Evolutionary conservation across 768 basidiomycete genomes (phyloP).

Genomic region (Boletellus sp.): DNA sequence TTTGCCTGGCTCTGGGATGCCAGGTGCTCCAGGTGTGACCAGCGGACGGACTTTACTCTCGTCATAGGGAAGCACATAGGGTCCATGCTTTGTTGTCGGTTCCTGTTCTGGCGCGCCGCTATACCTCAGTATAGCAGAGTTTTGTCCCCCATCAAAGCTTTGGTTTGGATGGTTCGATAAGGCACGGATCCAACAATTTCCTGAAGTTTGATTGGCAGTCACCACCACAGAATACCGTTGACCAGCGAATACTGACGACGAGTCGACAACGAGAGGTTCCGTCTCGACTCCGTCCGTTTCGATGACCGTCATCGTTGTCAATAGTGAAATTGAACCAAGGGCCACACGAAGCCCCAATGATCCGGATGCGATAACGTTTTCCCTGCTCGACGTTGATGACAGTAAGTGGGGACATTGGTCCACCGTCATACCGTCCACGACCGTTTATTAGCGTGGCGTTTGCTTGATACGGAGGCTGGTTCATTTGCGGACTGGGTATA

Average conservation of each 20-base stretch:
- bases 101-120: constrained; percentile 31
- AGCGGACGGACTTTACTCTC: constrained; percentile 38
- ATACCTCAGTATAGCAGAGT: constrained; percentile 49
- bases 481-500: too few species aligned
- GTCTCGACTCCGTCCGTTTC: constrained; percentile 45
- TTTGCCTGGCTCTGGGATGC: neutral
- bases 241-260: constrained; percentile 26
- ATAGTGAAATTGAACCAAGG: constrained; percentile 36
- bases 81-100: constrained; percentile 13
- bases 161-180: constrained; percentile 30
- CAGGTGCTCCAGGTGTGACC: constrained; percentile 5
- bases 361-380: constrained; percentile 47
- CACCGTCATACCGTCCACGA: constrained; percentile 39
- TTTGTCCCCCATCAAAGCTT: constrained; percentile 34
- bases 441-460: constrained; percentile 33
- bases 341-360: constrained; percentile 48
- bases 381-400: constrained; percentile 40
- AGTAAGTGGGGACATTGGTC: constrained; percentile 36
- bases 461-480: too few species aligned
- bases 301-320: constrained; percentile 45
- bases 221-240: constrained; percentile 42
- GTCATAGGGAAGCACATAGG: constrained; percentile 25
- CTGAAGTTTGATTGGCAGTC: constrained; percentile 38
- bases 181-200: constrained; percentile 53
- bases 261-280: constrained; percentile 38